Evolutionary conservation across 2,329 filamentous ascomycete species (phyloP).

Genomic region (Penicillium sumatraense): DNA sequence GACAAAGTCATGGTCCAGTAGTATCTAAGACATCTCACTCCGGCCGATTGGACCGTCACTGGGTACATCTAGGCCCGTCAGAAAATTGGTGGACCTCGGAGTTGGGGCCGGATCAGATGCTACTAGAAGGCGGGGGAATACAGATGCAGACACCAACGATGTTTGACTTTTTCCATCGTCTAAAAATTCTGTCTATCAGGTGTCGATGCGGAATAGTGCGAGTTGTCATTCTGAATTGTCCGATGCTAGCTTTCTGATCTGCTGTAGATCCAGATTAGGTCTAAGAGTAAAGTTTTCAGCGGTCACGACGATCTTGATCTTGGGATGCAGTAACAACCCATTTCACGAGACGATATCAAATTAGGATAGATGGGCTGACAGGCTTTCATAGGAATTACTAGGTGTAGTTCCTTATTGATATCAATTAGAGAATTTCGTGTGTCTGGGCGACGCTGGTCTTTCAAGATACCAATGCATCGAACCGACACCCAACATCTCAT

Average conservation of each 20-base stretch:
- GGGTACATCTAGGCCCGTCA: neutral
- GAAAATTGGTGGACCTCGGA: neutral
- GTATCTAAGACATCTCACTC: neutral
- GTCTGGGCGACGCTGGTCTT: no score
- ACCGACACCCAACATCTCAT: no score
- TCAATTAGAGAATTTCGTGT: no score
- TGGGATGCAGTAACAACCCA: no score
- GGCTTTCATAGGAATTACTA: no score
- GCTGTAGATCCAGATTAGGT: constrained; percentile 1
- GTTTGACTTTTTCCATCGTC: neutral
- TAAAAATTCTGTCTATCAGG: neutral
- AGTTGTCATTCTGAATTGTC: neutral
- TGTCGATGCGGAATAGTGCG: neutral
- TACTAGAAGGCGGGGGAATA: neutral
- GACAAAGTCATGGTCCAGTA: neutral
- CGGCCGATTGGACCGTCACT: neutral
- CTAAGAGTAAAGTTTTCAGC: neutral
- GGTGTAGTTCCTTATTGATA: no score
- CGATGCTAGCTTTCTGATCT: neutral
- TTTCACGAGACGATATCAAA: no score
- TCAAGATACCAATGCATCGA: no score
- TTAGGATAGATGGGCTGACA: no score
- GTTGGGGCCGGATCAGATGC: constrained; percentile 1
- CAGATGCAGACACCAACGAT: neutral
- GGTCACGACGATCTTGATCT: neutral